Percentiles rank a stretch among this genome's conserved stretches.
phyloP scores from a whole-genome alignment of 2,329 filamentous ascomycete species.

The Alternaria sp. region DNA sequence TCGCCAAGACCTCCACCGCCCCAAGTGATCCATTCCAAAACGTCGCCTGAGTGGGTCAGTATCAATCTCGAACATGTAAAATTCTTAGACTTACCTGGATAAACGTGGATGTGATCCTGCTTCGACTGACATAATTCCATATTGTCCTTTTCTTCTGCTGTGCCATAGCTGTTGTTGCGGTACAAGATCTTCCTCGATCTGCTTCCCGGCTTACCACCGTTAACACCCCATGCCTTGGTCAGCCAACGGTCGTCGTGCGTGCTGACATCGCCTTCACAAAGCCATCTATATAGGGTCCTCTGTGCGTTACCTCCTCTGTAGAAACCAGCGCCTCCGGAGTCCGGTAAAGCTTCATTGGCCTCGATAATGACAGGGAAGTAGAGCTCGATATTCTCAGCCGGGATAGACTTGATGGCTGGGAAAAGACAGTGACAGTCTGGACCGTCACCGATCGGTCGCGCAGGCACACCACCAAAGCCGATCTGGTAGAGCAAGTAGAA shows the following conservation, averaged over 20 bases:
- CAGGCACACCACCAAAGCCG: conserved; percentile 61
- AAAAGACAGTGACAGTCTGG: conserved; percentile 62
- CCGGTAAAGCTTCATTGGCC: conserved; percentile 58
- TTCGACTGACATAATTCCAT: conserved; percentile 56
- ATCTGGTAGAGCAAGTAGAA: conserved; percentile 63
- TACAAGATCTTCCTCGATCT: conserved; percentile 57
- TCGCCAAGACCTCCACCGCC: conserved; percentile 61
- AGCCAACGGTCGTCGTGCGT: conserved; percentile 62
- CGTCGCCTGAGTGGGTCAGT: conserved; percentile 47
- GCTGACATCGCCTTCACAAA: conserved; percentile 57
- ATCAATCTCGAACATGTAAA: neutral
- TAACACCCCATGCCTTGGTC: conserved; percentile 61
- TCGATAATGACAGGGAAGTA: conserved; percentile 61
- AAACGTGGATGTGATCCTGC: conserved; percentile 58
- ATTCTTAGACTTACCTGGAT: conserved; percentile 40
- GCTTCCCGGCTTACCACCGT: conserved; percentile 57
- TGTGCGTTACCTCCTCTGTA: conserved; percentile 61
- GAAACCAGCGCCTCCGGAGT: conserved; percentile 60
- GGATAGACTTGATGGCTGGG: conserved; percentile 61
- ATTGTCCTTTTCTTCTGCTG: conserved; percentile 45
- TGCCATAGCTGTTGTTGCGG: conserved; percentile 51
- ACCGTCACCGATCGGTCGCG: conserved; percentile 58
- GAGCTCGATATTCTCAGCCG: conserved; percentile 59
- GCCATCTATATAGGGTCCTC: conserved; percentile 58
- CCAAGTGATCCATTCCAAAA: conserved; percentile 62